Evolutionary conservation across 2,329 filamentous ascomycete species (phyloP).

Genomic region (Diaporthe citri): DNA sequence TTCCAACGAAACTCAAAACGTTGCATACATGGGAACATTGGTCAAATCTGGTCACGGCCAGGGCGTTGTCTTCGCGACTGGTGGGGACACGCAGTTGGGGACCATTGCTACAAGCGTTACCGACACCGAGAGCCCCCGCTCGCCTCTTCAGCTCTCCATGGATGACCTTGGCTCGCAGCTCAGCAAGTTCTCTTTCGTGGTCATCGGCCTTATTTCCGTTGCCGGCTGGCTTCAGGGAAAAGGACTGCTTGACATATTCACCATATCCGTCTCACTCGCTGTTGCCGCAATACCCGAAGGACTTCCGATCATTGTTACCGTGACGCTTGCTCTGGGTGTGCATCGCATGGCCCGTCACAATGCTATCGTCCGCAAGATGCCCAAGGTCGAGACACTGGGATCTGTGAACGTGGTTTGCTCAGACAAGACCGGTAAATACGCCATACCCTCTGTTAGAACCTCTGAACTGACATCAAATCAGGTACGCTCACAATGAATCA

Average conservation of each 20-base stretch:
- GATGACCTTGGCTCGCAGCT: conserved; percentile 96
- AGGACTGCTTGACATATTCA: conserved; percentile 92
- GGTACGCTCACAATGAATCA: conserved; percentile 96
- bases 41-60: conserved; percentile 96
- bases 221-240: conserved; percentile 93
- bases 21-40: conserved; percentile 98
- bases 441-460: too few species aligned
- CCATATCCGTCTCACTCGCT: conserved; percentile 95
- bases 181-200: conserved; percentile 95
- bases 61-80: conserved; percentile 97
- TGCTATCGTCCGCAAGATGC: conserved; percentile 94
- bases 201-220: conserved; percentile 93
- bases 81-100: conserved; percentile 93
- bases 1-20: conserved; percentile 84
- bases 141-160: conserved; percentile 95
- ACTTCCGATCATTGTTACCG: conserved; percentile 96
- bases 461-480: conserved; percentile 49
- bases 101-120: conserved; percentile 95
- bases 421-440: conserved; percentile 84
- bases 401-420: conserved; percentile 99
- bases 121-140: conserved; percentile 94
- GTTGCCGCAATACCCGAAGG: conserved; percentile 97
- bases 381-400: conserved; percentile 95
- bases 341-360: conserved; percentile 96
- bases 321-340: conserved; percentile 93